Evolutionary conservation across 257 asterid species (phyloP).

Genomic region (Petrea volubilis): DNA sequence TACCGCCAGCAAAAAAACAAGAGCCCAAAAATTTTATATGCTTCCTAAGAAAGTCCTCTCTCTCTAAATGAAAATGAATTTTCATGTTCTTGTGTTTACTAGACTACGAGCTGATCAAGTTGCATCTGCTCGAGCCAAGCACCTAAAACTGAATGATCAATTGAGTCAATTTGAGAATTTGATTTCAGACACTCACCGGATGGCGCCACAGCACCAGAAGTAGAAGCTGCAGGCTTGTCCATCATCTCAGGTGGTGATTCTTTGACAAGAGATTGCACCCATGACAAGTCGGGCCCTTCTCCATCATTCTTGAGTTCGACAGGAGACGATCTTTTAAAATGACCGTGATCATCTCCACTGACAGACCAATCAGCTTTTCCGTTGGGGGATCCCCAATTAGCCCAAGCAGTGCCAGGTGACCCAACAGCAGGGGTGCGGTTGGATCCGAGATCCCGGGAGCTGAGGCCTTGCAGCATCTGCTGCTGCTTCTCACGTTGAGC

Average conservation of each 20-base stretch:
- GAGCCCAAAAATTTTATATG: slow-evolving; percentile 55
- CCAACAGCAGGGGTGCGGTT: slow-evolving; percentile 42
- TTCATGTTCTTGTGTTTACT: slow-evolving; percentile 29
- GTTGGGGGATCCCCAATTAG: slow-evolving; percentile 72
- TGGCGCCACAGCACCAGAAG: slow-evolving; percentile 58
- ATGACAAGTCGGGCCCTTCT: slow-evolving; percentile 83
- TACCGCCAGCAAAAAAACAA: slow-evolving; percentile 39
- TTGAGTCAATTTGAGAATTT: slow-evolving; percentile 51
- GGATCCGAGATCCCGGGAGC: slow-evolving; percentile 67
- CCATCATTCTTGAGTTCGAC: slow-evolving; percentile 41
- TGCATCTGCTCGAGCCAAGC: slow-evolving; percentile 98
- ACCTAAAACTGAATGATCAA: slow-evolving; percentile 82
- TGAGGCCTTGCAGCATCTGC: slow-evolving; percentile 65
- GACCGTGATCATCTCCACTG: slow-evolving; percentile 52
- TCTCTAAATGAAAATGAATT: slow-evolving; percentile 51
- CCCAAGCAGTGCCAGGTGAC: slow-evolving; percentile 57
- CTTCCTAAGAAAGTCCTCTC: slow-evolving; percentile 43
- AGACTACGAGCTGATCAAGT: slow-evolving; percentile 82
- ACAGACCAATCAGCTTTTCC: slow-evolving; percentile 78
- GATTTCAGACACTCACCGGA: slow-evolving; percentile 83
- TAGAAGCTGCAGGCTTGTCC: slow-evolving; percentile 53
- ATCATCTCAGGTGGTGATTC: slow-evolving; percentile 94
- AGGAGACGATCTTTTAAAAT: slow-evolving; percentile 42
- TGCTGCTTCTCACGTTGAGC: slow-evolving; percentile 74
- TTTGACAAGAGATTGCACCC: slow-evolving; percentile 97